These are phyloP conservation scores for Cordia subcordata DNA, from an alignment of 257 asterid genomes.

Conservation along the genomic window DNA sequence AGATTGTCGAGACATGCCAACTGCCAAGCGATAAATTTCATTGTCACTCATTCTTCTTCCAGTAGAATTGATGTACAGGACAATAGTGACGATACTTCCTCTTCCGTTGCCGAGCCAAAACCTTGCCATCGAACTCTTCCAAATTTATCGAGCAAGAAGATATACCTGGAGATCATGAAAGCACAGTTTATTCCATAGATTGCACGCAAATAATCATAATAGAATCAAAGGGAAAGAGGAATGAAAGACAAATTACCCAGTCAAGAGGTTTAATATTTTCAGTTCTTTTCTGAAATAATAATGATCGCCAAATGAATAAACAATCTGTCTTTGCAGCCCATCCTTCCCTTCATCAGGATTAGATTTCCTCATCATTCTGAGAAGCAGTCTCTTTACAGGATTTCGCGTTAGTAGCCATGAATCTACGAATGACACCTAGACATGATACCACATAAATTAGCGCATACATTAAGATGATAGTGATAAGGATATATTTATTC, in stretches of 20 bases:
- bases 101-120: slow-evolving; percentile 68
- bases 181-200: neutral
- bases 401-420: slow-evolving; percentile 61
- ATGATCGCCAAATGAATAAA: slow-evolving; percentile 80
- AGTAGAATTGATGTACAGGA: slow-evolving; percentile 66
- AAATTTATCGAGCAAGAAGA: slow-evolving; percentile 68
- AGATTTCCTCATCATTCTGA: slow-evolving; percentile 70
- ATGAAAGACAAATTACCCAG: slow-evolving; percentile 48
- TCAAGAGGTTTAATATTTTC: slow-evolving; percentile 66
- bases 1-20: neutral
- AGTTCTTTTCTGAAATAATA: slow-evolving; percentile 92
- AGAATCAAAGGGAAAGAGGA: slow-evolving; percentile 4
- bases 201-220: neutral
- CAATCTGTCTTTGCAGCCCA: slow-evolving; percentile 48
- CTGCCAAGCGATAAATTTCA: neutral
- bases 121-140: slow-evolving; percentile 97
- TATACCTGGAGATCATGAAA: slow-evolving; percentile 42
- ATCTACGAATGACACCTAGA: slow-evolving; percentile 80
- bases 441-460: slow-evolving; percentile 11
- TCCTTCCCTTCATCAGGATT: slow-evolving; percentile 37
- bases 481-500: neutral
- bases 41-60: slow-evolving; percentile 44
- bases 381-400: slow-evolving; percentile 70
- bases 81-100: slow-evolving; percentile 68
- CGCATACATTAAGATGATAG: neutral